These are phyloP conservation scores for Oryza punctata DNA, from an alignment of 176 grass and related monocot genomes.

Conservation along the genomic window DNA sequence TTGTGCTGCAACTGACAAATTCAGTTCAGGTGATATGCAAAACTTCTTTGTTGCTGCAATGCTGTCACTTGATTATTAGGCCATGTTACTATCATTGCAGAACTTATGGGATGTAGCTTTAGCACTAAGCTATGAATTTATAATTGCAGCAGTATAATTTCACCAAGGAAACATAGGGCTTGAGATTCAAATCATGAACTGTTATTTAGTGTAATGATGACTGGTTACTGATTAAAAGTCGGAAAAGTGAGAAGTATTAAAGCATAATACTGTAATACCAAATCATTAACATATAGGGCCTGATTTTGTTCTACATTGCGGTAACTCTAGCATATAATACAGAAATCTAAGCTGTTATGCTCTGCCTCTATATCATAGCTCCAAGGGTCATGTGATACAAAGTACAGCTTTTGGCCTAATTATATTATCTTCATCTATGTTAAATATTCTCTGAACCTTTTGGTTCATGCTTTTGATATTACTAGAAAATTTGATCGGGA, in stretches of 20 bases:
- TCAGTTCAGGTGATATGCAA: slow-evolving; percentile 74
- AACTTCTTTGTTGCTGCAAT: slow-evolving; percentile 20
- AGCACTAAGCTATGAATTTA: slow-evolving; percentile 33
- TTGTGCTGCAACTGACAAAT: slow-evolving; percentile 70
- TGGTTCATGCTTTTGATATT: slow-evolving; percentile 25
- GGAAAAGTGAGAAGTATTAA: slow-evolving; percentile 6
- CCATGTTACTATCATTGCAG: slow-evolving; percentile 40
- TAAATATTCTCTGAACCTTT: slow-evolving; percentile 30
- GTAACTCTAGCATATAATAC: background rate
- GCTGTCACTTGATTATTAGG: slow-evolving; percentile 30
- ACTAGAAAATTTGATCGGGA: slow-evolving; percentile 90
- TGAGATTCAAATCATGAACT: slow-evolving; percentile 49
- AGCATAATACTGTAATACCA: background rate
- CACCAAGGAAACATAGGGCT: background rate
- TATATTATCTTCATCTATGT: background rate
- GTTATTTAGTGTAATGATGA: slow-evolving; percentile 39
- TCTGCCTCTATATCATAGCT: background rate
- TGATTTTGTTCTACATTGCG: background rate
- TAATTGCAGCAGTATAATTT: slow-evolving; percentile 30
- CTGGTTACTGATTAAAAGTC: slow-evolving; percentile 26
- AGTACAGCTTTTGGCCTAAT: background rate
- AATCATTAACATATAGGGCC: background rate
- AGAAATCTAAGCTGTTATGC: background rate
- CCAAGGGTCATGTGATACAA: background rate
- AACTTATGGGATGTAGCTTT: slow-evolving; percentile 38